These are phyloP conservation scores for Alternaria brassicae DNA, from an alignment of 2,329 filamentous ascomycete species.

Conservation along the genomic window DNA sequence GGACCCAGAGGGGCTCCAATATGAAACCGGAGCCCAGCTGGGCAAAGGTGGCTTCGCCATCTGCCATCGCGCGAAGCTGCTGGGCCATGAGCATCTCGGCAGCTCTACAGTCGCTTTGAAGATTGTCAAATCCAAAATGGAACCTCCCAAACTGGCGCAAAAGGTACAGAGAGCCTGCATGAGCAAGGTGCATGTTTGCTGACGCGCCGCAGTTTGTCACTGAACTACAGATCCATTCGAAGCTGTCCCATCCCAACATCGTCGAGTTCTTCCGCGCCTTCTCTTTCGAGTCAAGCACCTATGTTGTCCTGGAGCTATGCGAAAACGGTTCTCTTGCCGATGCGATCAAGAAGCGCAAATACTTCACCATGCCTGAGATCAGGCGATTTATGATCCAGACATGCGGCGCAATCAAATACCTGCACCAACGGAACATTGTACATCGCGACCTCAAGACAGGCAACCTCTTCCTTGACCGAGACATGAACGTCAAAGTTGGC, in stretches of 20 bases:
- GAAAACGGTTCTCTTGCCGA: slow-evolving; percentile 97
- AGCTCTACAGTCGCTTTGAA: slow-evolving; percentile 77
- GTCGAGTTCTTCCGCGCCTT: slow-evolving; percentile 96
- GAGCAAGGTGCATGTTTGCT: slow-evolving; percentile 18
- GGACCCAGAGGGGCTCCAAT: slow-evolving; percentile 74
- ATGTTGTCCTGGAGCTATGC: slow-evolving; percentile 92
- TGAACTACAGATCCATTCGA: slow-evolving; percentile 97
- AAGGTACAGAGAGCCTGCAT: slow-evolving; percentile 64
- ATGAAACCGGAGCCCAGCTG: slow-evolving; percentile 75
- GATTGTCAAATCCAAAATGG: slow-evolving; percentile 83
- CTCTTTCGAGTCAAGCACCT: slow-evolving; percentile 86
- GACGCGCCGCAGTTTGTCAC: slow-evolving; percentile 66
- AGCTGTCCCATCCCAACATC: slow-evolving; percentile 94
- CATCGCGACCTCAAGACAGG: slow-evolving; percentile 98
- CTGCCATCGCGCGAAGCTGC: slow-evolving; percentile 75
- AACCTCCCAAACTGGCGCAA: slow-evolving; percentile 79
- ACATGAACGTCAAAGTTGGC: slow-evolving; percentile 98
- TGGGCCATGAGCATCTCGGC: slow-evolving; percentile 61
- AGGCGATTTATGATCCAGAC: slow-evolving; percentile 94
- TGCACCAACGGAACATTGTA: slow-evolving; percentile 94
- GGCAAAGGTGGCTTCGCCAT: slow-evolving; percentile 85
- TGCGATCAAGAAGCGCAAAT: slow-evolving; percentile 92
- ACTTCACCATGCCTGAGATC: slow-evolving; percentile 91
- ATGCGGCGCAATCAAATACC: slow-evolving; percentile 95
- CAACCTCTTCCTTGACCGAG: slow-evolving; percentile 90